A percentile compares a stretch with the other conserved stretches of the same genome.
Evolutionary conservation across 176 grass and related monocot species (phyloP).

Genomic region (Carex parvula): DNA sequence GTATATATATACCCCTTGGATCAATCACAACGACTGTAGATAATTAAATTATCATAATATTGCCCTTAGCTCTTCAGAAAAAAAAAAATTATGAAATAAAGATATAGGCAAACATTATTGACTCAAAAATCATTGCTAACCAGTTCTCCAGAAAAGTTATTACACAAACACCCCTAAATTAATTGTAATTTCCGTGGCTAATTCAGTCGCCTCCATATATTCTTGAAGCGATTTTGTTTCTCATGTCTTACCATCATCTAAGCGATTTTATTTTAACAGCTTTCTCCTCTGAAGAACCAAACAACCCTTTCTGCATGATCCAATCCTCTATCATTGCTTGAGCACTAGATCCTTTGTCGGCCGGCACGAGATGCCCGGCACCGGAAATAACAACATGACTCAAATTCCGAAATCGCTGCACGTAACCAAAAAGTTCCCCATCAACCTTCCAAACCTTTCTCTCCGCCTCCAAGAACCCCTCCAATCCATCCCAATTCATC

Average conservation of each 20-base stretch:
- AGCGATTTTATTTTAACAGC: background rate
- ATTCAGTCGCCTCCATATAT: background rate
- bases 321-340: conserved; percentile 81
- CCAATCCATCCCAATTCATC: conserved; percentile 47
- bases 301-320: conserved; percentile 46
- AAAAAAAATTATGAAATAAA: background rate
- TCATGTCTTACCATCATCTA: background rate
- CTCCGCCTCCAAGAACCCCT: conserved; percentile 44
- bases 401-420: conserved; percentile 38
- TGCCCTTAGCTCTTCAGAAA: no score
- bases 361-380: conserved; percentile 60
- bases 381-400: conserved; percentile 43
- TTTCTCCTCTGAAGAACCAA: conserved; percentile 12
- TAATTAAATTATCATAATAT: no score
- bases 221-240: background rate
- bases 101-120: background rate
- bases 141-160: background rate
- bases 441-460: conserved; percentile 48
- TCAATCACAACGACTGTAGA: no score
- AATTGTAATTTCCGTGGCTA: background rate
- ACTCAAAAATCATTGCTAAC: background rate
- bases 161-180: background rate
- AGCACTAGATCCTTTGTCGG: conserved; percentile 35
- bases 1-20: no score
- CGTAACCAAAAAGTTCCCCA: conserved; percentile 34